A percentile compares a stretch with the other conserved stretches of the same genome.
These are phyloP conservation scores for Botrytis elliptica DNA, from an alignment of 2,329 filamentous ascomycete species.

Conservation along the genomic window DNA sequence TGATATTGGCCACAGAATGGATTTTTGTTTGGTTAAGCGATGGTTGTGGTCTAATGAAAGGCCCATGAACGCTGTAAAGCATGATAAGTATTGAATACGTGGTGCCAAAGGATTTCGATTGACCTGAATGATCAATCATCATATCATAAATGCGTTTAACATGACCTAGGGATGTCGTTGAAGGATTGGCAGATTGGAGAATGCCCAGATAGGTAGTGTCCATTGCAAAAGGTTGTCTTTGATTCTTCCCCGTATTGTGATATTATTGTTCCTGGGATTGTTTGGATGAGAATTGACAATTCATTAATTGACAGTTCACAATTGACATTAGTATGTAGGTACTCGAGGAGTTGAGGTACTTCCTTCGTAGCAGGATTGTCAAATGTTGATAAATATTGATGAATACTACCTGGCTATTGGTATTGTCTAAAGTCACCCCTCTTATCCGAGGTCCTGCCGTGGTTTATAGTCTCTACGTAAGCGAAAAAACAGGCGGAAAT, in stretches of 20 bases:
- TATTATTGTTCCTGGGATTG: background rate
- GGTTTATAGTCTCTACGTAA: no score
- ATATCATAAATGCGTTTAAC: background rate
- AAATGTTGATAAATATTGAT: background rate
- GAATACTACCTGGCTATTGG: background rate
- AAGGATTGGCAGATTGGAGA: background rate
- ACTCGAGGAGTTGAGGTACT: background rate
- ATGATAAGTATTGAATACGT: slow-evolving; percentile 14
- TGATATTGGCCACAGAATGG: background rate
- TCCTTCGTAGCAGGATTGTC: background rate
- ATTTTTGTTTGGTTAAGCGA: slow-evolving; percentile 6
- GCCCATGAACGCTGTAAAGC: slow-evolving; percentile 8
- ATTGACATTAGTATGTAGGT: background rate
- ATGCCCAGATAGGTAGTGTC: background rate
- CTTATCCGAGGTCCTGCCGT: background rate
- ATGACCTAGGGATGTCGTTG: background rate
- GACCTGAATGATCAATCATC: background rate
- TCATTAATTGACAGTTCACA: no score
- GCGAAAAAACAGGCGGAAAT: no score
- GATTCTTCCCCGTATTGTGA: background rate
- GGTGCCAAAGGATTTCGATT: slow-evolving; percentile 6
- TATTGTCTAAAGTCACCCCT: background rate
- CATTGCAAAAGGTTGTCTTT: background rate
- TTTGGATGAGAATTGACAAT: background rate
- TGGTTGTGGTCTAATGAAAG: slow-evolving; percentile 3